Evolutionary conservation across 1,284 basidiomycete genomes (phyloP), one percentile per base, ranked within the genome.

Genomic region (Xanthoconium separans): DNA sequence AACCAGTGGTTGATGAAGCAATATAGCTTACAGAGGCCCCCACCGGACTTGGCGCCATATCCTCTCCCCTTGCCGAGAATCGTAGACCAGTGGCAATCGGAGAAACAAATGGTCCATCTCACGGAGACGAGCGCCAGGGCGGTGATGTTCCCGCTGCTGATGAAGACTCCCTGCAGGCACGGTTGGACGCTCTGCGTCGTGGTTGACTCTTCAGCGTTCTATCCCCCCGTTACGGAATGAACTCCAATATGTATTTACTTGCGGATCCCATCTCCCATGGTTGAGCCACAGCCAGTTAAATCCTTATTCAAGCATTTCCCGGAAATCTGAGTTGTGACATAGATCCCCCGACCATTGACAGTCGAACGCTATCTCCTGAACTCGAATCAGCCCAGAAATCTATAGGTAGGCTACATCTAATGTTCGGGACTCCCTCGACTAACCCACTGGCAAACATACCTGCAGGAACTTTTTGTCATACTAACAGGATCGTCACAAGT

Each of bases 101-200:
- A 31, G 90, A 89, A 58, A 73, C 79, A 4, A 73, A 76, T 3
- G 80, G 77, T 6, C 64, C 77, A 9, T 64, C 75, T 56, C 69
- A 64, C 31, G 68, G 65, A 18, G 73, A 74, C 47, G 72, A 72
- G 41, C 67, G 64, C 33, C 57, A 62, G 31, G 57, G 57, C 15
- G 73, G 74, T 27, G 74, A 75, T 45, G 78, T 74, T 44, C 78
- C 75, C 43, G 69, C 77, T 59, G 80, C 85, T 6, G 93, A 94
- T 61, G 91, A 96, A 72, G 93, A 96, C 70, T 90, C 89, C 44
- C 76, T 96, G 51, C 93, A 96, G 73, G 90, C 91, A 18, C 79
- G 93, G 56, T 70, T 96, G 60, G 92, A 95, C 73, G 89, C 91
- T 47, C 73, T 95, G 57, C 79, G 92, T 59, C 76, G 83, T 63